These are phyloP conservation scores for Colletotrichum cuscutae DNA, from an alignment of 2,329 filamentous ascomycete genomes.

Conservation along the genomic window DNA sequence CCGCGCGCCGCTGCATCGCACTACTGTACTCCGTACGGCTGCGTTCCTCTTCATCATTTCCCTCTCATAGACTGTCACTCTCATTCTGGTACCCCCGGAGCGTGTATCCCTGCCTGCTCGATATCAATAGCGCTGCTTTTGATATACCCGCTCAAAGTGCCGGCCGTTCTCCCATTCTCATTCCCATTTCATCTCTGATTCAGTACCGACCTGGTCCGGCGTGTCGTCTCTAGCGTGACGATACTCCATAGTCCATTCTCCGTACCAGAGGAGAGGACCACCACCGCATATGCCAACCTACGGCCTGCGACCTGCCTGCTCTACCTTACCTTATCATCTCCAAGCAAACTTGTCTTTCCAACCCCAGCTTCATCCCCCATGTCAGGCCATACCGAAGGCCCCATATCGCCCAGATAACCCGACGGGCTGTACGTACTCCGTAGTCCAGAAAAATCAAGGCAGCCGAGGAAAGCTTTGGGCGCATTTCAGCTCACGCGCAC, in stretches of 20 bases:
- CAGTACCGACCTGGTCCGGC: background rate
- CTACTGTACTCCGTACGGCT: slow-evolving; percentile 13
- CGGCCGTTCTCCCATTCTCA: slow-evolving; percentile 12
- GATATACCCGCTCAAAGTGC: slow-evolving; percentile 32
- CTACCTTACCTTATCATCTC: slow-evolving; percentile 13
- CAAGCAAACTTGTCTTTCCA: slow-evolving; percentile 9
- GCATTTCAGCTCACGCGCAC: background rate
- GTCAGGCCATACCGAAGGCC: background rate
- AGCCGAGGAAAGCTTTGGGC: slow-evolving; percentile 6
- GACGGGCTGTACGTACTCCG: slow-evolving; percentile 6
- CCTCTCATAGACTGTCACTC: slow-evolving; percentile 9
- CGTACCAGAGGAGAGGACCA: background rate
- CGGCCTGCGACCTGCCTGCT: background rate
- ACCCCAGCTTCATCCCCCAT: background rate
- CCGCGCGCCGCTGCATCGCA: slow-evolving; percentile 17
- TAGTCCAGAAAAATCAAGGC: slow-evolving; percentile 14
- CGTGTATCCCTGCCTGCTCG: slow-evolving; percentile 15
- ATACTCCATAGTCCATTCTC: background rate
- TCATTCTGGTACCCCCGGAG: slow-evolving; percentile 12
- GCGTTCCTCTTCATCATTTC: slow-evolving; percentile 9
- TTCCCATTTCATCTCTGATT: slow-evolving; percentile 4
- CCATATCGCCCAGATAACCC: slow-evolving; percentile 24
- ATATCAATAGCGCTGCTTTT: slow-evolving; percentile 27
- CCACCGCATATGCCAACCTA: background rate
- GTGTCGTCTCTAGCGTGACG: slow-evolving; percentile 20